Evolutionary conservation across 352 stramenopile species (phyloP), one percentile per base, ranked within the genome.

Genomic region (Phytophthora fragariaefolia): DNA sequence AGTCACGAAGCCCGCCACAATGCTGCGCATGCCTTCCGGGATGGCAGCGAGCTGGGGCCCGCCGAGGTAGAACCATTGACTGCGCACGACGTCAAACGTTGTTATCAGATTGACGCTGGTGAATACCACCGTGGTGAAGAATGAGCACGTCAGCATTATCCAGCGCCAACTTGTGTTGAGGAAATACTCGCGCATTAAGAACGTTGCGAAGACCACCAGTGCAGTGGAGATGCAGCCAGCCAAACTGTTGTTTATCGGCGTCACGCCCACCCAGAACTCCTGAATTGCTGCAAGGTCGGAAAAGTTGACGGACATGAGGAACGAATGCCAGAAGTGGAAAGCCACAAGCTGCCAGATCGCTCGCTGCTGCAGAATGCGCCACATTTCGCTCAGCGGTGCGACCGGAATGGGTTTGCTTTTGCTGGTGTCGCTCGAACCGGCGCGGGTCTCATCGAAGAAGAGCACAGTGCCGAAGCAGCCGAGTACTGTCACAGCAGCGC

Each of bases 21-120:
- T 66, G 48, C 82, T 79, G 9, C 79, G 75, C 73, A 91, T 91
- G 36, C 80, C 81, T 32, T 86, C 79, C 3, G 83, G 81, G 43
- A 91, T 78, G 23, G 82, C 77, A 1, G 78, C 71, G 40, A 91
- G 62, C 28, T 89, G 71, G n/a, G 82, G 73, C 0, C 79, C 76
- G 20, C 79, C 84, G 15, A 91, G 70, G 34, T 84, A 90, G 66
- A 92, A 90, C 85, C 83, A 91, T 53, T 87, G 65, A 54, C 79
- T 88, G 56, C 85, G 85, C 12, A 84, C 53, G 24, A 91, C 64
- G 58, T 87, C 77, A 34, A 83, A 90, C 1, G 77, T 90, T 22
- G 82, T 79, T 36, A 82, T 55, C 26, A 90, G 48, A 42, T 79
- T 78, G 23, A 87, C 74, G 6, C 45, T 52, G 24, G 82, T 64